These are phyloP conservation scores for Phytophthora cryptogea DNA, from an alignment of 352 stramenopile species.

Conservation along the genomic window DNA sequence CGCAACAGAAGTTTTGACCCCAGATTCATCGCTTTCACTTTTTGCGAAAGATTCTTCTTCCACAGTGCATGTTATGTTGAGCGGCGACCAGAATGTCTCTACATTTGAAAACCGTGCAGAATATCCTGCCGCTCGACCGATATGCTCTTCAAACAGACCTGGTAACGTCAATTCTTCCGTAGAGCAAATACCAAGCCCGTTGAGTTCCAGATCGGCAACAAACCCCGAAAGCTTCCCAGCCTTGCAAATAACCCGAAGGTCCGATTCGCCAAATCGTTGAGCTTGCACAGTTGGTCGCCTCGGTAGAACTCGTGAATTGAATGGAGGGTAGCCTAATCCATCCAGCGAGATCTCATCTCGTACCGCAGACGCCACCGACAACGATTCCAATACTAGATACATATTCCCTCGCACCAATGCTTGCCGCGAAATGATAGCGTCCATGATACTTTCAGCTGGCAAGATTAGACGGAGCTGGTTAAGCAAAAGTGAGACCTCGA, in stretches of 20 bases:
- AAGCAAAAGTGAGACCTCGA: conserved; percentile 54
- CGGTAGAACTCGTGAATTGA: conserved; percentile 70
- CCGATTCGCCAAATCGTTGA: conserved; percentile 49
- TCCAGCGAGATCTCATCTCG: conserved; percentile 68
- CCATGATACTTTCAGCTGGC: conserved; percentile 42
- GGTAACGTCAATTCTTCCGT: background rate
- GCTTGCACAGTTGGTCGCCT: conserved; percentile 49
- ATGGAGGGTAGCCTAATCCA: conserved; percentile 75
- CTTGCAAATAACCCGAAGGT: conserved; percentile 47
- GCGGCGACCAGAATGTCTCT: conserved; percentile 53
- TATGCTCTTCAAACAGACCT: conserved; percentile 42
- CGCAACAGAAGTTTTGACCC: conserved; percentile 11
- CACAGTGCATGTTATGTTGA: conserved; percentile 50
- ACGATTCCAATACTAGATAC: conserved; percentile 56
- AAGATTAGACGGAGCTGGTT: conserved; percentile 61
- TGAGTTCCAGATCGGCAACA: conserved; percentile 36
- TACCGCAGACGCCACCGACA: conserved; percentile 42
- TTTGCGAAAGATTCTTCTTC: conserved; percentile 29
- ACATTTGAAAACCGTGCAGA: conserved; percentile 17
- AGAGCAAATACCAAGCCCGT: background rate
- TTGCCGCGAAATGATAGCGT: conserved; percentile 24
- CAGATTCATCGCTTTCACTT: background rate
- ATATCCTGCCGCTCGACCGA: conserved; percentile 25
- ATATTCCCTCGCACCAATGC: conserved; percentile 27
- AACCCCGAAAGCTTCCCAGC: conserved; percentile 54